A percentile compares a stretch with the other conserved stretches of the same genome.
Conservation (phyloP, 257 asterid genomes). For the Jacaranda mimosifolia region DNA sequence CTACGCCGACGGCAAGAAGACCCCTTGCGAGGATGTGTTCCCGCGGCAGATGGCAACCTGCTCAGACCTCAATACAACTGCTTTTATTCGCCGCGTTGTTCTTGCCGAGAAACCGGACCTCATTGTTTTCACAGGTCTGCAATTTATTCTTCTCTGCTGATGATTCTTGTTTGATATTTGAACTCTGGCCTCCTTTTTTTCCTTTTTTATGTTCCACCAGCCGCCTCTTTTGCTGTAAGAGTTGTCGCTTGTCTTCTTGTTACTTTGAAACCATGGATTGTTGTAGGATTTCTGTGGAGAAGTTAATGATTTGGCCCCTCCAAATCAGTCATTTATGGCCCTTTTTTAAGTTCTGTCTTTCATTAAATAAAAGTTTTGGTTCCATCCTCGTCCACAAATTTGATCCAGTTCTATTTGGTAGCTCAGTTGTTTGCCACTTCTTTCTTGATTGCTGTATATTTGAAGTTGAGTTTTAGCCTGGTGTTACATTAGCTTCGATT, state of each 20-base stretch:
- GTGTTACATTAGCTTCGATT: not conserved
- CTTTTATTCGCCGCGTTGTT: conserved; percentile 75
- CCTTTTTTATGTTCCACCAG: not conserved
- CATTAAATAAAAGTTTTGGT: too few species aligned
- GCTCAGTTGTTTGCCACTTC: not conserved
- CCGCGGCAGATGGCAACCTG: conserved; percentile 69
- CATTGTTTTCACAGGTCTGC: conserved; percentile 80
- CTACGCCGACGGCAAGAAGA: conserved; percentile 69
- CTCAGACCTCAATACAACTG: conserved; percentile 93
- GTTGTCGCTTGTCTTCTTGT: not conserved
- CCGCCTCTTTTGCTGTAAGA: not conserved
- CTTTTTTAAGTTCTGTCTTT: not conserved
- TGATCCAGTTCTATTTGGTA: not conserved
- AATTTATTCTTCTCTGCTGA: not conserved
- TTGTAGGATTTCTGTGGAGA: not conserved
- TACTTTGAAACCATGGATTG: not conserved
- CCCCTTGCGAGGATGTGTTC: conserved; percentile 74
- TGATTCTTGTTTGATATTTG: not conserved
- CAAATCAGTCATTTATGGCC: too few species aligned
- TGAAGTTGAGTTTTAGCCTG: not conserved
- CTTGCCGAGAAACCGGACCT: conserved; percentile 82
- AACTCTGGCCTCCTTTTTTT: not conserved
- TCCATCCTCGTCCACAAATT: not conserved
- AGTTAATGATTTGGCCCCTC: too few species aligned
- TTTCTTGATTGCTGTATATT: not conserved